These are phyloP conservation scores for Asterophora parasitica DNA, from an alignment of 768 basidiomycete species.

Conservation along the genomic window DNA sequence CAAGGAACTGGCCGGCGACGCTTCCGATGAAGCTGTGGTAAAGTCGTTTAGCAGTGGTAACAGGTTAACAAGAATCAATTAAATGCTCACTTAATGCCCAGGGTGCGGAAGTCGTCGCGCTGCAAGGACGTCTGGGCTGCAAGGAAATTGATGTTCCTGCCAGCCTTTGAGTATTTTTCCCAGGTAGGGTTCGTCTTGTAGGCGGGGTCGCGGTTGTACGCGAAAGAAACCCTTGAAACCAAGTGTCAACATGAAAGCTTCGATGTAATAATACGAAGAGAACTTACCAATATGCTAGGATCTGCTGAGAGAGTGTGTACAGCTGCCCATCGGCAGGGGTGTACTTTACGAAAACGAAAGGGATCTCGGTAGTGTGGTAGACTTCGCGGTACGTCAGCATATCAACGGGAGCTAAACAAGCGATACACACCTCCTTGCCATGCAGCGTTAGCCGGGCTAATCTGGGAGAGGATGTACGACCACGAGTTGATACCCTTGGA, in stretches of 20 bases:
- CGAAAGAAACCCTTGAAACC: conserved; percentile 14
- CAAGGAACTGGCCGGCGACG: conserved; percentile 16
- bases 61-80: neutral
- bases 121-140: conserved; percentile 11
- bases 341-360: conserved; percentile 18
- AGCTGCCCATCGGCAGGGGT: conserved; percentile 9
- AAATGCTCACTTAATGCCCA: conserved; percentile 10
- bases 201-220: conserved; percentile 13
- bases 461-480: conserved; percentile 15
- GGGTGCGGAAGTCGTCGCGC: conserved; percentile 12
- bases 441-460: conserved; percentile 6
- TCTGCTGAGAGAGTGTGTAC: conserved; percentile 13
- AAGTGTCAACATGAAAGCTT: neutral
- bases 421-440: conserved; percentile 17
- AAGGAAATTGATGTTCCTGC: conserved; percentile 8
- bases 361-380: conserved; percentile 17
- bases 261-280: neutral
- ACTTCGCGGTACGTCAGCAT: conserved; percentile 4
- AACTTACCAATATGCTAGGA: conserved; percentile 16
- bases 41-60: neutral
- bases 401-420: neutral
- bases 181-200: conserved; percentile 8
- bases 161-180: conserved; percentile 6
- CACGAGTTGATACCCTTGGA: conserved; percentile 11
- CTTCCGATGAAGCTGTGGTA: conserved; percentile 14